These are phyloP conservation scores for Ampelomyces quisqualis DNA, from an alignment of 2,329 filamentous ascomycete species.

Conservation along the genomic window DNA sequence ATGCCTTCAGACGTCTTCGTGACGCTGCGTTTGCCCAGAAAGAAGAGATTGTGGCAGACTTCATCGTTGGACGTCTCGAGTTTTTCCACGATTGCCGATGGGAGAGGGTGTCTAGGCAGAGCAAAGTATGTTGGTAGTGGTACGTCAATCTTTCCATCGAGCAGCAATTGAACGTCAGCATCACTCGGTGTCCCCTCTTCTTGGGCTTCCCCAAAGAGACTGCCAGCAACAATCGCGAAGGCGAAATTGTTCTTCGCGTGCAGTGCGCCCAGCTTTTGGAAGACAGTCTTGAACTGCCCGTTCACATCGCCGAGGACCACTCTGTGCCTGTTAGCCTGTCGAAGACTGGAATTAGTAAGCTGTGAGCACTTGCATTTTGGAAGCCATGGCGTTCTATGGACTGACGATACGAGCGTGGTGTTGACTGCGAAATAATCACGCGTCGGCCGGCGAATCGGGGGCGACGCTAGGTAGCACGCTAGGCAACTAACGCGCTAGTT, in stretches of 20 bases:
- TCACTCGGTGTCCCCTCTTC: conserved; percentile 55
- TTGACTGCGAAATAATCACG: conserved; percentile 11
- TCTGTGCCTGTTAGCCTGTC: conserved; percentile 46
- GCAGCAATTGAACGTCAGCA: conserved; percentile 60
- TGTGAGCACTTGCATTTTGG: conserved; percentile 52
- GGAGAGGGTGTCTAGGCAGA: conserved; percentile 71
- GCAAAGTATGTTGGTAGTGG: conserved; percentile 90
- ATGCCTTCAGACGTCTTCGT: conserved; percentile 89
- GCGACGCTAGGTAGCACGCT: conserved; percentile 13
- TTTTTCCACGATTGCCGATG: conserved; percentile 67
- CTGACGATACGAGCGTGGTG: conserved; percentile 15
- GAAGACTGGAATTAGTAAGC: neutral
- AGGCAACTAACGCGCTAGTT: no score
- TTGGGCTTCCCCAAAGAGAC: conserved; percentile 67
- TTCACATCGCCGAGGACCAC: conserved; percentile 82
- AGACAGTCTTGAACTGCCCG: conserved; percentile 72
- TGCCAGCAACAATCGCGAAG: conserved; percentile 79
- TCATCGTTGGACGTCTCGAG: conserved; percentile 68
- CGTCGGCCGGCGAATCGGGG: conserved; percentile 11
- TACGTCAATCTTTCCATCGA: conserved; percentile 71
- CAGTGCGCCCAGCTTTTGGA: conserved; percentile 76
- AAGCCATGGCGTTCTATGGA: conserved; percentile 49
- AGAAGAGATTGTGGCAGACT: conserved; percentile 88
- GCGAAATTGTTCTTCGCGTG: conserved; percentile 87
- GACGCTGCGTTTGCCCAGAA: conserved; percentile 77